A percentile compares a stretch with the other conserved stretches of the same genome.
Conservation (phyloP, 176 grass and related monocot species). For the Lolium perenne region DNA sequence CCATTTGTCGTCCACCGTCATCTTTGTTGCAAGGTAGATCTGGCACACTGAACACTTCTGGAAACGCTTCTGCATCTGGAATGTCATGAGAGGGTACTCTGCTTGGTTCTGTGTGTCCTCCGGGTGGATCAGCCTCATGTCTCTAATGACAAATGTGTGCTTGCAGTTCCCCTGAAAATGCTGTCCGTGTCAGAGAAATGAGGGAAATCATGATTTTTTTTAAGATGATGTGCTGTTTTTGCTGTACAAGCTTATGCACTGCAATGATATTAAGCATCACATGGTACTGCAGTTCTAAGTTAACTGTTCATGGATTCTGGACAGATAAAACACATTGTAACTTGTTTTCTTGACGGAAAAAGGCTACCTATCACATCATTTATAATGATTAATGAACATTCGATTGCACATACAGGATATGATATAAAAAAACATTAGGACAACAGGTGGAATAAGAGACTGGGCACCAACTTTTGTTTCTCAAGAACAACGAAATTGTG, state of each 20-base stretch:
- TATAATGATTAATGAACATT: neutral
- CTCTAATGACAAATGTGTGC: conserved; percentile 79
- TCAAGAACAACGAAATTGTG: neutral
- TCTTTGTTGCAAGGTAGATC: conserved; percentile 80
- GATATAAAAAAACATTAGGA: neutral
- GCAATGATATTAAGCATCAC: neutral
- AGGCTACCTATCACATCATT: no score
- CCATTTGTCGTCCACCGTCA: conserved; percentile 93
- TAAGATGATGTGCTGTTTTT: neutral
- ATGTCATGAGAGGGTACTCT: conserved; percentile 81
- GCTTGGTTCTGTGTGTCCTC: conserved; percentile 73
- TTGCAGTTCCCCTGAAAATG: conserved; percentile 87
- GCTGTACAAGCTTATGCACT: neutral
- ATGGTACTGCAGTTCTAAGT: neutral
- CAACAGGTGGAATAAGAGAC: neutral
- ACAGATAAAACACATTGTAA: neutral
- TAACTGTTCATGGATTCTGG: conserved; percentile 7
- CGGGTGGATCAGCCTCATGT: conserved; percentile 82
- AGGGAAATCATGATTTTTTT: neutral
- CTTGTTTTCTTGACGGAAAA: no score
- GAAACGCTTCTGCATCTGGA: conserved; percentile 64
- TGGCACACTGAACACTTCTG: conserved; percentile 90
- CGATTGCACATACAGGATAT: neutral
- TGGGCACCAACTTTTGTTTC: neutral
- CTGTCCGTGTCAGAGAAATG: neutral